phyloP scores from a whole-genome alignment of 352 stramenopile genomes.

The Globisporangium paddicum region DNA sequence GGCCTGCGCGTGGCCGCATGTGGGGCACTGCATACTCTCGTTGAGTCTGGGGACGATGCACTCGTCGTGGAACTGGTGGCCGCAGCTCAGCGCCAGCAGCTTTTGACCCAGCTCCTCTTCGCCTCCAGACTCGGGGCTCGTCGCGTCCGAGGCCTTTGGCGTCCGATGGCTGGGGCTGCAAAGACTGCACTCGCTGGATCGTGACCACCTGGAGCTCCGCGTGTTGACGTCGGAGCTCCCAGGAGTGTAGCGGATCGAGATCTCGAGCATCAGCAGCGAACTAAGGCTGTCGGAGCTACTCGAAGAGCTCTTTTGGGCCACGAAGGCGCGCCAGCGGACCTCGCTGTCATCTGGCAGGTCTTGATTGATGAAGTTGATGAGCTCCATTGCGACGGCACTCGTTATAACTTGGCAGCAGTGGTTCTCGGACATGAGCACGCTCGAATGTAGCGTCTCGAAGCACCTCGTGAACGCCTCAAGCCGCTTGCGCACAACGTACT shows the following conservation, averaged over 20 bases:
- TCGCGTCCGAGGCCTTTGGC: not conserved
- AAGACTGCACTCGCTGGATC: slow-evolving; percentile 2
- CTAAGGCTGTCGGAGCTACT: not conserved
- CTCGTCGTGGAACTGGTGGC: slow-evolving; percentile 68
- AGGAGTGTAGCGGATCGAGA: not conserved
- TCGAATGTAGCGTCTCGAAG: slow-evolving; percentile 31
- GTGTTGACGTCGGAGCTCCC: not conserved
- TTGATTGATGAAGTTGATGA: slow-evolving; percentile 33
- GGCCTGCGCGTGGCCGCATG: slow-evolving; percentile 21
- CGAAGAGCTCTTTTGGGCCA: not conserved
- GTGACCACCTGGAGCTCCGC: not conserved
- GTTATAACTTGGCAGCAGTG: slow-evolving; percentile 30
- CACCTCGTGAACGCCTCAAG: slow-evolving; percentile 28
- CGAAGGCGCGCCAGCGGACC: not conserved
- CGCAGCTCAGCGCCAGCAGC: slow-evolving; percentile 43
- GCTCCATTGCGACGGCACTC: slow-evolving; percentile 19
- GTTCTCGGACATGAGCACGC: slow-evolving; percentile 35
- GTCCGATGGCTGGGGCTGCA: not conserved
- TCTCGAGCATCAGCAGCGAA: not conserved
- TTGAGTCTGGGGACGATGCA: slow-evolving; percentile 61
- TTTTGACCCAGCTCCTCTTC: too few species aligned
- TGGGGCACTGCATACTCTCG: slow-evolving; percentile 43
- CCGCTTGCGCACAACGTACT: slow-evolving; percentile 23
- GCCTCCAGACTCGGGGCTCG: not conserved
- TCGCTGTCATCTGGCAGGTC: slow-evolving; percentile 21